Conservation (phyloP, 1,139 yeast genomes). For the Debaryomyces nepalensis region DNA sequence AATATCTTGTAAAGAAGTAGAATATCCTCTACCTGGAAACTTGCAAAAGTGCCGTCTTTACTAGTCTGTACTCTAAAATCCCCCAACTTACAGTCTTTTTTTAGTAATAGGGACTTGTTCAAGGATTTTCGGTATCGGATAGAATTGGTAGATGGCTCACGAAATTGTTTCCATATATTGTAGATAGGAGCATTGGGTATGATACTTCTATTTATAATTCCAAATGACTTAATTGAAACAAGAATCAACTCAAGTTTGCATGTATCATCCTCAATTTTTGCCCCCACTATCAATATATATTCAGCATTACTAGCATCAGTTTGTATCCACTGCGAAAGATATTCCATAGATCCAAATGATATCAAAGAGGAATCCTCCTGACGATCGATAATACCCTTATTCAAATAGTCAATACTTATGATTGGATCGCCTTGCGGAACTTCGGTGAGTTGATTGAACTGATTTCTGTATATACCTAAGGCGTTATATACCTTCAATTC, state of each 20-base stretch:
- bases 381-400: slow-evolving; percentile 22
- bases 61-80: slow-evolving; percentile 1
- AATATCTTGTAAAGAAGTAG: slow-evolving; percentile 5
- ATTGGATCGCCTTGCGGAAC: slow-evolving; percentile 24
- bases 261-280: slow-evolving; percentile 11
- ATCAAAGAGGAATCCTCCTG: slow-evolving; percentile 2
- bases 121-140: slow-evolving; percentile 9
- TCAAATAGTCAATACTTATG: slow-evolving; percentile 24
- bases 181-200: slow-evolving; percentile 6
- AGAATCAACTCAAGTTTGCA: slow-evolving; percentile 22
- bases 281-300: slow-evolving; percentile 21
- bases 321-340: slow-evolving; percentile 14
- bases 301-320: slow-evolving; percentile 18
- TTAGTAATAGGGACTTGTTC: slow-evolving; percentile 2
- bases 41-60: background rate
- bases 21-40: slow-evolving; percentile 7
- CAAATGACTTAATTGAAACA: slow-evolving; percentile 24
- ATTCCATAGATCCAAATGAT: slow-evolving; percentile 14
- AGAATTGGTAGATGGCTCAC: slow-evolving; percentile 5
- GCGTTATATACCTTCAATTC: slow-evolving; percentile 33
- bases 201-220: slow-evolving; percentile 18
- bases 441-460: slow-evolving; percentile 15
- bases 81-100: background rate
- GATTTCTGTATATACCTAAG: slow-evolving; percentile 26
- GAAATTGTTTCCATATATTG: slow-evolving; percentile 14